A percentile compares a stretch with the other conserved stretches of the same genome.
Conservation (phyloP, 2,329 filamentous ascomycete species). For the Neophaeococcomyces mojaviensis region DNA sequence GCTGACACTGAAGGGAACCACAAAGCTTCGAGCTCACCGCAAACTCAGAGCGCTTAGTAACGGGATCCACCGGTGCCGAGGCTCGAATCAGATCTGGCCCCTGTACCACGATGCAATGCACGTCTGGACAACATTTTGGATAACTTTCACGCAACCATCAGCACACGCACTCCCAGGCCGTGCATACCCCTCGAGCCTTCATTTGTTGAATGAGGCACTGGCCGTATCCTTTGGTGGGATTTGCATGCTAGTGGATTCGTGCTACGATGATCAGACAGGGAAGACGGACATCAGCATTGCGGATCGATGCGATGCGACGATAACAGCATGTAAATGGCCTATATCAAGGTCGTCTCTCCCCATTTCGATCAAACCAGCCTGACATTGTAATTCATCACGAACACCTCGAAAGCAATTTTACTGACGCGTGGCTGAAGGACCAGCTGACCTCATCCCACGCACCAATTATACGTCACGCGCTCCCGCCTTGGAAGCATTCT, state of each 20-base stretch:
- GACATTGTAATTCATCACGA: too few relatives aligned
- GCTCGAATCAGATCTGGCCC: not conserved
- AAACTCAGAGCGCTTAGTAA: not conserved
- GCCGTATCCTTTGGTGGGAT: not conserved
- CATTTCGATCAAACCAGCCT: not conserved
- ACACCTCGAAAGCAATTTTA: not conserved
- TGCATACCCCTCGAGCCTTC: too few relatives aligned
- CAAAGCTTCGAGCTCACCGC: not conserved
- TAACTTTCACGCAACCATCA: not conserved
- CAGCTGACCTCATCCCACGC: not conserved
- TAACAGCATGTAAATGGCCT: not conserved
- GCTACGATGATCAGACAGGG: not conserved
- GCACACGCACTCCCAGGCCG: not conserved
- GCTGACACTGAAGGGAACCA: not conserved
- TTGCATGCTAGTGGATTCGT: not conserved
- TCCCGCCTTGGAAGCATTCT: not conserved
- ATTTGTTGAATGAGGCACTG: not conserved
- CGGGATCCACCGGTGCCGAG: not conserved
- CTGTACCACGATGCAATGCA: not conserved
- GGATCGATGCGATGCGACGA: not conserved
- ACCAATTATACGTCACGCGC: not conserved
- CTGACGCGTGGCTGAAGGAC: not conserved
- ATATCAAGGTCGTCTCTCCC: too few relatives aligned
- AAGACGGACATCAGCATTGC: not conserved
- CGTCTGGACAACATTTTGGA: not conserved